Percentiles rank a stretch among this genome's conserved stretches.
phyloP scores from a whole-genome alignment of 2,329 filamentous ascomycete species.

The Blumeria graminis region DNA sequence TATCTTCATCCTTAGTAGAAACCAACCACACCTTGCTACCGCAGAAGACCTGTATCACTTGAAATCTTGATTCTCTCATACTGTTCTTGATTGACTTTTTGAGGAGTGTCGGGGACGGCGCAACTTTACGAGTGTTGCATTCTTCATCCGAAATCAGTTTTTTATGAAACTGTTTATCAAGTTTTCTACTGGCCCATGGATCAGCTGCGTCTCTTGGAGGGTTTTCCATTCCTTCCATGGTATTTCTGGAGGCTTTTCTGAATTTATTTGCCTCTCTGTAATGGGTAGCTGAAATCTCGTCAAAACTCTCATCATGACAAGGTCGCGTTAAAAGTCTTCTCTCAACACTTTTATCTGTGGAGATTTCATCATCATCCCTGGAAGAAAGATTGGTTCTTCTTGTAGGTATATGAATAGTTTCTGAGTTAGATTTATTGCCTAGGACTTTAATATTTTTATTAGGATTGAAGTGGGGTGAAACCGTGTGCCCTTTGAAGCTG shows the following conservation, averaged over 20 bases:
- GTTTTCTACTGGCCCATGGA: too few species aligned
- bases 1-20: background rate
- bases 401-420: too few species aligned
- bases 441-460: background rate
- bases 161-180: too few species aligned
- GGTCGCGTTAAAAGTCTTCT: too few species aligned
- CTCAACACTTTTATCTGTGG: too few species aligned
- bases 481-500: background rate
- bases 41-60: background rate
- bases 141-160: background rate
- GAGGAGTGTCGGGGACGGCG: too few species aligned
- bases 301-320: background rate
- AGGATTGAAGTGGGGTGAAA: background rate
- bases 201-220: too few species aligned
- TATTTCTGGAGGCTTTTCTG: too few species aligned
- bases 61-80: background rate
- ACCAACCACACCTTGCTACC: background rate
- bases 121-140: background rate
- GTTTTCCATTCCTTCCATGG: too few species aligned
- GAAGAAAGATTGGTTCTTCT: too few species aligned
- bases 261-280: background rate
- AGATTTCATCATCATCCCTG: too few species aligned
- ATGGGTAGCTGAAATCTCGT: background rate
- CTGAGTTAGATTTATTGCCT: too few species aligned
- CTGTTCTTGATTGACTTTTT: background rate